These are phyloP conservation scores for Aspergillus sp. DNA, from an alignment of 2,329 filamentous ascomycete genomes.

Conservation along the genomic window DNA sequence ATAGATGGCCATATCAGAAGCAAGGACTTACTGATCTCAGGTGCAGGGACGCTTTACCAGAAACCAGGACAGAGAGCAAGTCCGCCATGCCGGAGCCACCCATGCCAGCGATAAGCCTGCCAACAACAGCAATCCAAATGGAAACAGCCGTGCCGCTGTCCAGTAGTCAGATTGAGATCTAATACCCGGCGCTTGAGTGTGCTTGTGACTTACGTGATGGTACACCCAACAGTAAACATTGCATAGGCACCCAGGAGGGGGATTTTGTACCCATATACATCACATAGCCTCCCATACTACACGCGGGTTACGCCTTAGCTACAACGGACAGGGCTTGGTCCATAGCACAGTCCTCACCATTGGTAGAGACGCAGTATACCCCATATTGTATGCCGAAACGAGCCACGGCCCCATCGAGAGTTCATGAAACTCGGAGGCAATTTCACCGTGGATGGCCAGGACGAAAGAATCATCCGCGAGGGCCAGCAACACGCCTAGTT, in stretches of 20 bases:
- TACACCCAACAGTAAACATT: not conserved
- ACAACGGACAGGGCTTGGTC: too few species aligned
- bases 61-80: not conserved
- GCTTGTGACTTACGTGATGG: not conserved
- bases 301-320: too few species aligned
- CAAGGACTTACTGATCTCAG: not conserved
- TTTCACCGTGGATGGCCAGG: slow-evolving; percentile 52
- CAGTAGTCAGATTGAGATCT: not conserved
- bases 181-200: not conserved
- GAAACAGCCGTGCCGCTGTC: not conserved
- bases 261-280: not conserved
- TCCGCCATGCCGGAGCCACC: not conserved
- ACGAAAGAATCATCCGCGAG: slow-evolving; percentile 54
- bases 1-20: not conserved
- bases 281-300: not conserved
- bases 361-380: slow-evolving; percentile 31
- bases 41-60: not conserved
- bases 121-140: not conserved
- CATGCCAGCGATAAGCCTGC: not conserved
- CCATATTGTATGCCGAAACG: slow-evolving; percentile 35
- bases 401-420: slow-evolving; percentile 36
- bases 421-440: slow-evolving; percentile 37
- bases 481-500: slow-evolving; percentile 49
- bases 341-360: slow-evolving; percentile 8
- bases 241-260: not conserved